Base-by-base conservation (phyloP, 352 stramenopile species). In the Phytopythium vexans region DNA sequence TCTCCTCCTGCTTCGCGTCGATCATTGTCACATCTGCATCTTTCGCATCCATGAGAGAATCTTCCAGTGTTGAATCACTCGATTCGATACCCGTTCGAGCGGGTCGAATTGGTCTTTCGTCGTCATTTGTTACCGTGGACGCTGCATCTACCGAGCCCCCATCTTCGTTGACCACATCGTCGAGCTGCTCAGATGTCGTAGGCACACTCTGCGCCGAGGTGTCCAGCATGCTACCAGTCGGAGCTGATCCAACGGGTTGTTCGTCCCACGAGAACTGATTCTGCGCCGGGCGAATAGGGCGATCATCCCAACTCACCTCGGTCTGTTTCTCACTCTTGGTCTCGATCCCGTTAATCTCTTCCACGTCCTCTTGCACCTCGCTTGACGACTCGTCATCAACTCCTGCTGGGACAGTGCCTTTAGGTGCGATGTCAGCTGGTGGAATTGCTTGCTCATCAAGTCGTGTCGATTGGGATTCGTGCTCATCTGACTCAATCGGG, bases 371-470 rank as follows among this genome's bases (percentile, higher is more conserved):
- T 2, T 27, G 21, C 41, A 7, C 8, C 9, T 40, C 11, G n/a
- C 14, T 10, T 47, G 44, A 4, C 14, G n/a, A 16, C 34, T 6
- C 16, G 27, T 47, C 34, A 15, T 31, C 10, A 45, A 37, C 14
- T 41, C 37, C 40, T 27, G 2, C 2, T 27, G 21, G 21, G 12
- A 16, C 31, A 16, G 16, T 6, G 7, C 5, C 31, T 37, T 44
- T 38, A 32, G 40, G 4, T 45, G 52, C n/a, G 1, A 14, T 12
- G 16, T 12, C 35, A 37, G 37, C 0, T 21, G 45, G 33, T 9
- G 32, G 43, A 41, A 66, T 62, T 6, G 56, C 57, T 21, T 47
- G 61, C 0, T 69, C 52, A 15, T 66, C 61, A 27, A 27, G 21
- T 27, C 2, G 21, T 27, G 21, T 27, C 21, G 21, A 27, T 1